phyloP scores from a whole-genome alignment of 176 grass and related monocot species.

The Hordeum marinum region DNA sequence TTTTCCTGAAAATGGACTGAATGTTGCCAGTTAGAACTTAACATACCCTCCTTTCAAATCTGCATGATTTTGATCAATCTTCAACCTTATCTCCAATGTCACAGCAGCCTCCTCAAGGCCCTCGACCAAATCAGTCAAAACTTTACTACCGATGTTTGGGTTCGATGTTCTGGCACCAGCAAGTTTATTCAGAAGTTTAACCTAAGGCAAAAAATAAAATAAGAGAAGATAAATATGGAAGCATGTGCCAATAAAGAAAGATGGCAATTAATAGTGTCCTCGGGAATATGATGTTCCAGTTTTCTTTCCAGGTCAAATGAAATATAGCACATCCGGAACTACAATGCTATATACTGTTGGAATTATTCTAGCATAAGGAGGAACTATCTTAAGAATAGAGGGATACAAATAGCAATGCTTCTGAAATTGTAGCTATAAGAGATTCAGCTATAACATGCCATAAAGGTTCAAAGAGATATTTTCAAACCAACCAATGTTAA shows the following conservation, averaged over 20 bases:
- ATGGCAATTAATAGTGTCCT: not conserved
- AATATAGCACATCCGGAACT: not conserved
- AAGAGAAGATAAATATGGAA: not conserved
- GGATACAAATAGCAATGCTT: not conserved
- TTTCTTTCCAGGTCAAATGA: conserved; percentile 10
- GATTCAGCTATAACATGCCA: not conserved
- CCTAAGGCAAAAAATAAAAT: conserved; percentile 31
- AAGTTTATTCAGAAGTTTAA: conserved; percentile 97
- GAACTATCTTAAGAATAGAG: not conserved
- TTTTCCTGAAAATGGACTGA: not conserved
- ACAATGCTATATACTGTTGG: not conserved
- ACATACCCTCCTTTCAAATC: conserved; percentile 85
- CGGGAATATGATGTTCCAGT: not conserved
- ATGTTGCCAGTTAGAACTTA: conserved; percentile 5
- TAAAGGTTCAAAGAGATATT: not conserved
- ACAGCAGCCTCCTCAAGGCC: conserved; percentile 81
- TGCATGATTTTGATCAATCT: conserved; percentile 90
- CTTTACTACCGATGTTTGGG: conserved; percentile 53
- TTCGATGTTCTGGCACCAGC: conserved; percentile 61
- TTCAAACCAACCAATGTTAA: not conserved
- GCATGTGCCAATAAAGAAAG: not conserved
- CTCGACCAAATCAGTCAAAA: conserved; percentile 84
- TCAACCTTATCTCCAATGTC: conserved; percentile 74
- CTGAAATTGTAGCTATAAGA: not conserved
- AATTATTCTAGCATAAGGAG: not conserved